Percentiles rank a stretch among this genome's conserved stretches.
These are phyloP conservation scores for Fraxinus platypoda DNA, from an alignment of 305 asterid genomes.

Conservation along the genomic window DNA sequence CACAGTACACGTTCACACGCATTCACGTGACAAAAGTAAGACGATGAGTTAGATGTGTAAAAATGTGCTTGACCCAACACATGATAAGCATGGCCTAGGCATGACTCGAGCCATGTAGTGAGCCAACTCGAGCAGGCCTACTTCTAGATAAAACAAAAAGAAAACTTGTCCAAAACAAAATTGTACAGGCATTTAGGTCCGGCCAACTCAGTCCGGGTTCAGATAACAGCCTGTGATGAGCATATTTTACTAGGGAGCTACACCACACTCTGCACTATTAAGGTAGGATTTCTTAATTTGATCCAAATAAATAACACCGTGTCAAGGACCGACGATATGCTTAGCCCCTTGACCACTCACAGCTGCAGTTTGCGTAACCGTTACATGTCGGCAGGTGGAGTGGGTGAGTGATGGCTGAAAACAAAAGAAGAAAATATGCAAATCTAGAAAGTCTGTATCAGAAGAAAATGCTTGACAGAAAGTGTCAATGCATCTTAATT, in stretches of 20 bases:
- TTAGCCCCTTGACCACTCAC: neutral
- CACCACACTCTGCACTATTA: neutral
- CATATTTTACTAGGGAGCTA: neutral
- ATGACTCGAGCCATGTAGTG: neutral
- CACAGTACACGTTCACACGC: conserved; percentile 20
- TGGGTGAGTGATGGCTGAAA: neutral
- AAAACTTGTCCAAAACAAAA: neutral
- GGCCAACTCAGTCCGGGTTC: neutral
- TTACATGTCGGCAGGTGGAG: neutral
- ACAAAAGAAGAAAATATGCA: neutral
- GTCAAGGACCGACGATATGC: neutral
- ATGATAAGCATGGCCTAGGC: neutral
- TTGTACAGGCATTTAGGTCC: neutral
- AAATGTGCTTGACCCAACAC: neutral
- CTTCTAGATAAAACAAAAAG: neutral
- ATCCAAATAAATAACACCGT: neutral
- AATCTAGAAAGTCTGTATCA: neutral
- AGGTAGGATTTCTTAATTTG: neutral
- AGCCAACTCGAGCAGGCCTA: neutral
- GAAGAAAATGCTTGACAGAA: neutral
- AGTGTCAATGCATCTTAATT: neutral
- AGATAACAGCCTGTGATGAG: neutral
- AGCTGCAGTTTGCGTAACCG: neutral
- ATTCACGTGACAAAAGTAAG: conserved; percentile 15
- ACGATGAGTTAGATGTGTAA: neutral